These are phyloP conservation scores for Dactylellina cionopaga DNA, from an alignment of 2,329 filamentous ascomycete genomes.

Conservation along the genomic window DNA sequence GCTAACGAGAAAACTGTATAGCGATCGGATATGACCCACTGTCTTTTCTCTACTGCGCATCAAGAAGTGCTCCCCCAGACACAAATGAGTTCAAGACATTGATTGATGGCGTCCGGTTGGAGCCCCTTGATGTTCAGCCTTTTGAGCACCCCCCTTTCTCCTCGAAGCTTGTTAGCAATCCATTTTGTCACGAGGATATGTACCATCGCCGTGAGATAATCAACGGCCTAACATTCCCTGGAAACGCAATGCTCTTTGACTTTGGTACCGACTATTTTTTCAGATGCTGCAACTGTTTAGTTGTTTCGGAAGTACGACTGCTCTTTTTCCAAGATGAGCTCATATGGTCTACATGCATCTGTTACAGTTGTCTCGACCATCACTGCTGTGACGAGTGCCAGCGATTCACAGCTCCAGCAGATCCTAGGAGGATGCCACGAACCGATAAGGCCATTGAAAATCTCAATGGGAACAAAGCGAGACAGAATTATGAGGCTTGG, in stretches of 20 bases:
- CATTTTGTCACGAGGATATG: conserved; percentile 37
- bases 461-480: background rate
- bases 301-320: background rate
- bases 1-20: too few relatives aligned
- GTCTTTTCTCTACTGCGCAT: conserved; percentile 23
- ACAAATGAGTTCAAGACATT: background rate
- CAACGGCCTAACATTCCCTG: conserved; percentile 32
- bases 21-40: conserved; percentile 14
- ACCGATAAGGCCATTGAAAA: background rate
- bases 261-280: conserved; percentile 34
- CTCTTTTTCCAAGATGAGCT: conserved; percentile 41
- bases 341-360: conserved; percentile 22
- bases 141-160: conserved; percentile 3
- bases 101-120: background rate
- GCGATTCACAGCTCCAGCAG: conserved; percentile 6
- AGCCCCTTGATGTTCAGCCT: conserved; percentile 8
- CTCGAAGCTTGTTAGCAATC: conserved; percentile 10
- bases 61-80: too few relatives aligned
- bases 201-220: conserved; percentile 37
- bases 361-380: conserved; percentile 17
- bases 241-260: conserved; percentile 27
- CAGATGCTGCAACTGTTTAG: conserved; percentile 17
- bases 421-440: background rate
- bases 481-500: conserved; percentile 26
- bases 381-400: conserved; percentile 15